Evolutionary conservation across 2,329 filamentous ascomycete species (phyloP), one percentile per base, ranked within the genome.

Genomic region (Massarina eburnea): DNA sequence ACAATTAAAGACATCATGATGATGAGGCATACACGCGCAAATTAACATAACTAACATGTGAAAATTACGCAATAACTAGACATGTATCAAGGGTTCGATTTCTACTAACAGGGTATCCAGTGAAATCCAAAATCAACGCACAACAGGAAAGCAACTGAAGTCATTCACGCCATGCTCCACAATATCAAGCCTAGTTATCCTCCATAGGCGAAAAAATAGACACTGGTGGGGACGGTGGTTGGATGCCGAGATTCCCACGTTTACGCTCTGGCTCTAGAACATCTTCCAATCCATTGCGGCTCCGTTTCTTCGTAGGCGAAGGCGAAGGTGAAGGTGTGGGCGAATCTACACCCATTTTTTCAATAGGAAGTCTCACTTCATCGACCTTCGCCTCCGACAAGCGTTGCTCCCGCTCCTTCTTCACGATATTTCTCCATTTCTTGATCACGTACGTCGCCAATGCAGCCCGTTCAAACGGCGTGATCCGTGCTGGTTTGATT

Each of bases 361-460:
- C 14, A 4, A 8, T 30, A 14, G 27, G 27, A 8, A 30, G 12
- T 14, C 6, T 14, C 3, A 48, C 22, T 14, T 49, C 33, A 26
- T 55, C 50, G 0, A 51, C 35, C 8, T 19, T 39, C 22, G 41
- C 55, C n/a, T 45, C 49, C n/a, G 36, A 42, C 14, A 14, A 20
- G 10, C 39, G 43, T 7, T 55, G 49, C 17, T 58, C 46, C 24
- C 48, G 54, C 19, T 45, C 58, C 46, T 46, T 59, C 14, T 45
- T 39, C 3, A 65, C 33, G 12, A 64, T 41, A 26, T 52, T 64
- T 43, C 59, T 67, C 66, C 66, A 69, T 38, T 67, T 56, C 9
- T 49, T 43, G 18, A 59, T 44, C 1, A 54, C 61, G 39, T 52
- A 59, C 41, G 62, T 45, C 1, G 61, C 58, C 9, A 67, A 45